Evolutionary conservation across 441 rosid species (phyloP).

Genomic region (Capsella rubella): DNA sequence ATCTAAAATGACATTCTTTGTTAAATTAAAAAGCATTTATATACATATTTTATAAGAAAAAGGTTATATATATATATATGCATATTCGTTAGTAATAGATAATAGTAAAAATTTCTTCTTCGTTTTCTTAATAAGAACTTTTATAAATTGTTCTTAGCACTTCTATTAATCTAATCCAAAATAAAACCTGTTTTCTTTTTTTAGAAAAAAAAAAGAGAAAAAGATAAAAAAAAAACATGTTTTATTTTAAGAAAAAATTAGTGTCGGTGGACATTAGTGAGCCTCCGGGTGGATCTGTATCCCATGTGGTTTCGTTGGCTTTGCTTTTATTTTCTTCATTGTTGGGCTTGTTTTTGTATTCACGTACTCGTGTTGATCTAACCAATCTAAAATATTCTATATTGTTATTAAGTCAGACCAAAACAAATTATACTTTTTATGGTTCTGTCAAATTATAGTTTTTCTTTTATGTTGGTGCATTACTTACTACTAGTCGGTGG

Average conservation of each 20-base stretch:
- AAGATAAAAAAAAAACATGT: background rate
- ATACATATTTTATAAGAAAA: too few relatives aligned
- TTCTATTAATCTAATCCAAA: background rate
- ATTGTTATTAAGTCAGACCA: slow-evolving; percentile 2
- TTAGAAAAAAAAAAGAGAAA: background rate
- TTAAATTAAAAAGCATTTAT: too few relatives aligned
- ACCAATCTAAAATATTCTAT: background rate
- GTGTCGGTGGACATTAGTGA: slow-evolving; percentile 40
- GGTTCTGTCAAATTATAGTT: background rate
- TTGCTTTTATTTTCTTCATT: slow-evolving; percentile 19
- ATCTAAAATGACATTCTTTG: too few relatives aligned
- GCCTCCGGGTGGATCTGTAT: slow-evolving; percentile 21
- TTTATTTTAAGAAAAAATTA: background rate
- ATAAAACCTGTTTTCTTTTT: background rate
- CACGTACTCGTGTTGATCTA: slow-evolving; percentile 24
- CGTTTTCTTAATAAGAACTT: too few relatives aligned
- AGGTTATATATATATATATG: too few relatives aligned
- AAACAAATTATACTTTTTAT: background rate
- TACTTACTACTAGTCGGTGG: slow-evolving; percentile 34
- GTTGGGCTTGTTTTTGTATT: slow-evolving; percentile 10
- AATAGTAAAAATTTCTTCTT: too few relatives aligned
- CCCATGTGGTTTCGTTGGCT: slow-evolving; percentile 37
- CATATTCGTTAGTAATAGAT: too few relatives aligned
- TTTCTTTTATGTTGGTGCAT: background rate
- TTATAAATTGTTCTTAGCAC: background rate